A percentile compares a stretch with the other conserved stretches of the same genome.
These are phyloP conservation scores for Cladophialophora chaetospira DNA, from an alignment of 2,329 filamentous ascomycete genomes.

Conservation along the genomic window DNA sequence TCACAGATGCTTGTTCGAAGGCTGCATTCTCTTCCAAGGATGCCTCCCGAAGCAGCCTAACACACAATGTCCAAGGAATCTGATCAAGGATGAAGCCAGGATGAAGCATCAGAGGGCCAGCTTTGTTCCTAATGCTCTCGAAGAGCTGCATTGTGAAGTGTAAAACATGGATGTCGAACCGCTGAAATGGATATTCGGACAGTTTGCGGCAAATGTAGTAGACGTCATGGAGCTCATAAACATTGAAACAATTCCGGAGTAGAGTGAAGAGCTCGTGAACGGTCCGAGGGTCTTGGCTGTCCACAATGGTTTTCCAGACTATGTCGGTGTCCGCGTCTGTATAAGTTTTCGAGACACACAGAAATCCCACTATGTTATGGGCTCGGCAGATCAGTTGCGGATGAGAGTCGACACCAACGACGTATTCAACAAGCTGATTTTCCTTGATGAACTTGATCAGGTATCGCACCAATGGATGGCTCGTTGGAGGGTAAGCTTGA, in stretches of 20 bases:
- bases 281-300: conserved; percentile 81
- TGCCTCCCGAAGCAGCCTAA: conserved; percentile 73
- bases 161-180: conserved; percentile 64
- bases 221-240: conserved; percentile 46
- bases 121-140: conserved; percentile 50
- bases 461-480: conserved; percentile 63
- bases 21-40: conserved; percentile 58
- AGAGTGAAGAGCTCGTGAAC: conserved; percentile 76
- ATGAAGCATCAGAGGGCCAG: conserved; percentile 1
- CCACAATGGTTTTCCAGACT: conserved; percentile 80
- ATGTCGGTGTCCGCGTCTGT: conserved; percentile 70
- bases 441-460: conserved; percentile 69
- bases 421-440: conserved; percentile 77
- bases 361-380: conserved; percentile 81
- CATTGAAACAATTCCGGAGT: conserved; percentile 53
- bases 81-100: conserved; percentile 17
- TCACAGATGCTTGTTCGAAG: conserved; percentile 47
- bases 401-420: conserved; percentile 87
- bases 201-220: conserved; percentile 73
- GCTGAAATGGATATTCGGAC: conserved; percentile 62
- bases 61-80: conserved; percentile 50
- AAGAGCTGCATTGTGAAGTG: conserved; percentile 63
- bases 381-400: conserved; percentile 83
- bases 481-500: conserved; percentile 42
- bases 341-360: conserved; percentile 77